Conservation (phyloP, 352 stramenopile genomes). For the Globisporangium solare region DNA sequence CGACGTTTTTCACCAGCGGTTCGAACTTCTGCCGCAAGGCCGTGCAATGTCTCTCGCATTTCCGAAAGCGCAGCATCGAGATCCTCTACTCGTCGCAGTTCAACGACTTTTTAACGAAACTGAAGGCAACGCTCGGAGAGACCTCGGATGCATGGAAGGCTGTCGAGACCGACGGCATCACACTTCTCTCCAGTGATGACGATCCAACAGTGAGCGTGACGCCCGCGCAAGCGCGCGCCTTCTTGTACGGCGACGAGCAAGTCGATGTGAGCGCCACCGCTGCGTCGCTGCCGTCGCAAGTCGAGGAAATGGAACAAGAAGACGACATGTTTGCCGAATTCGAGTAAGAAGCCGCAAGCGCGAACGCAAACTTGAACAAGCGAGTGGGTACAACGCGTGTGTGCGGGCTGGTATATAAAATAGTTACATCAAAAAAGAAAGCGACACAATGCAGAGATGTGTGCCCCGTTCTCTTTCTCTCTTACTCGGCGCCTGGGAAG, state of each 20-base stretch:
- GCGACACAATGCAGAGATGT: neutral
- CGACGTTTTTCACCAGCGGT: slow-evolving; percentile 50
- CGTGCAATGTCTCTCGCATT: slow-evolving; percentile 63
- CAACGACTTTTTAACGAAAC: slow-evolving; percentile 58
- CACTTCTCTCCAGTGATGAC: slow-evolving; percentile 46
- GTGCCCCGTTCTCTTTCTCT: too few relatives aligned
- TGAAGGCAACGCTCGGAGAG: slow-evolving; percentile 46
- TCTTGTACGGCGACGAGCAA: slow-evolving; percentile 61
- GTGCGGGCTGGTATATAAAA: slow-evolving; percentile 7
- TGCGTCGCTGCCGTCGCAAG: slow-evolving; percentile 54
- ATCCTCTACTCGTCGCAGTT: slow-evolving; percentile 74
- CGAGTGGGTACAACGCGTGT: neutral
- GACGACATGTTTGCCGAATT: slow-evolving; percentile 84
- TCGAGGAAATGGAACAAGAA: slow-evolving; percentile 60
- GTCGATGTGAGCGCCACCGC: slow-evolving; percentile 33
- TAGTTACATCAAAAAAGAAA: slow-evolving; percentile 2
- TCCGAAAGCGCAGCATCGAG: slow-evolving; percentile 61
- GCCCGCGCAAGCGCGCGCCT: slow-evolving; percentile 39
- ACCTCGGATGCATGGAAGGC: slow-evolving; percentile 46
- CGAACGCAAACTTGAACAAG: neutral
- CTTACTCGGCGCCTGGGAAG: slow-evolving; percentile 76
- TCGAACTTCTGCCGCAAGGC: slow-evolving; percentile 60
- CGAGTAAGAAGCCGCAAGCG: slow-evolving; percentile 27
- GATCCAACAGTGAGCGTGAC: slow-evolving; percentile 54
- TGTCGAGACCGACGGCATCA: slow-evolving; percentile 53